A percentile compares a stretch with the other conserved stretches of the same genome.
These are phyloP conservation scores for Phytophthora pini DNA, from an alignment of 352 stramenopile species.

Conservation along the genomic window DNA sequence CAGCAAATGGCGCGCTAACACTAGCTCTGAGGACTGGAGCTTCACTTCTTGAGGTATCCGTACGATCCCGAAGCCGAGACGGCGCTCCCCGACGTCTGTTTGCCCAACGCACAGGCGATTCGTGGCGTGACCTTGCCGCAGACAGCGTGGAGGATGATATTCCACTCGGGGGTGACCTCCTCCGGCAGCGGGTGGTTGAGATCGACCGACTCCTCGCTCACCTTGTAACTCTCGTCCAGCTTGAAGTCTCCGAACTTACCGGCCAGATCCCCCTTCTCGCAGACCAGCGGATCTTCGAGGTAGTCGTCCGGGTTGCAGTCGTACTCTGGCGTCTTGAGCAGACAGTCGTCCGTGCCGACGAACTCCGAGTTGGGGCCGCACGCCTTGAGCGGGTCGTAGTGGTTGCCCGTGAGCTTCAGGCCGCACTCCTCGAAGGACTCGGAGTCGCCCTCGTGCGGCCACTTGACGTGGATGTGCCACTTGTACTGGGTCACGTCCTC, in stretches of 20 bases:
- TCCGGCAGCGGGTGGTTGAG: slow-evolving; percentile 41
- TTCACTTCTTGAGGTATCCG: slow-evolving; percentile 11
- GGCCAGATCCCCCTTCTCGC: slow-evolving; percentile 65
- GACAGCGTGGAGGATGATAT: slow-evolving; percentile 57
- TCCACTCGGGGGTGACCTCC: slow-evolving; percentile 53
- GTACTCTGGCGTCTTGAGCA: slow-evolving; percentile 45
- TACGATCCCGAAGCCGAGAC: slow-evolving; percentile 12
- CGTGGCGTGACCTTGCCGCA: slow-evolving; percentile 46
- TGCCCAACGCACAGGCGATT: slow-evolving; percentile 51
- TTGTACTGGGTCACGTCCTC: slow-evolving; percentile 46
- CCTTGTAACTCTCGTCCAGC: slow-evolving; percentile 32
- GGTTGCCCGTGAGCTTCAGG: slow-evolving; percentile 49
- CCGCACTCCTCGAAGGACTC: slow-evolving; percentile 51
- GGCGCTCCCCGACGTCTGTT: slow-evolving; percentile 17
- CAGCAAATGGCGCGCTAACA: slow-evolving; percentile 5
- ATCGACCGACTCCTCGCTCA: slow-evolving; percentile 31
- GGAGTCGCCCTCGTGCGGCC: slow-evolving; percentile 34
- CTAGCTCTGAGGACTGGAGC: slow-evolving; percentile 11
- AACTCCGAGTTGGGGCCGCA: slow-evolving; percentile 64
- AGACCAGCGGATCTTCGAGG: slow-evolving; percentile 39
- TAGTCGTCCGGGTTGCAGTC: slow-evolving; percentile 51
- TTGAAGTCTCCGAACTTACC: slow-evolving; percentile 57
- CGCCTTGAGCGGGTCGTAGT: slow-evolving; percentile 64
- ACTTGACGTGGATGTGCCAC: slow-evolving; percentile 71
- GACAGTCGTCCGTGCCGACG: slow-evolving; percentile 44